Base-by-base conservation (phyloP, 106 monocot species). In the Phalaenopsis aphrodite region DNA sequence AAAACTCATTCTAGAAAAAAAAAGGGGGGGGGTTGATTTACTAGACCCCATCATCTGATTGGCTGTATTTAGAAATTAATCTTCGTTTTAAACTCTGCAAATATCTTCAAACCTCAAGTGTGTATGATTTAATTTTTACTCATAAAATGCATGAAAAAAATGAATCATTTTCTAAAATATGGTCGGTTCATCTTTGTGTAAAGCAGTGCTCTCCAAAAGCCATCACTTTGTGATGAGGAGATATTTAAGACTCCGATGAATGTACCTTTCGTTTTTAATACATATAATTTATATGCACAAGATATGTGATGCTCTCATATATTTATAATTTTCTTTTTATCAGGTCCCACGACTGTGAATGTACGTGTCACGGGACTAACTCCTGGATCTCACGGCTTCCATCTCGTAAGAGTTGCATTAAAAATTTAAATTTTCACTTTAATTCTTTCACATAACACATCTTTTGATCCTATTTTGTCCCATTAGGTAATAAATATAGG, bases 301-400 rank as follows among this genome's bases (percentile, higher is more conserved):
- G 42, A 45, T n/a, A 9, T 61, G 21, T 42, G 5, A 19, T 15
- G 8, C 64, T 71, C 0, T 74, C 0, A 68, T 72, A 1, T 56
- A 45, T 43, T 39, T 43, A 72, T 36, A 52, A 52, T 77, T 52
- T 41, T 45, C 61, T 83, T 79, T 30, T 24, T 45, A 58, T 23
- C 75, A 93, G 91, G 94, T 77, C 91, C 94, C 0, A 94, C 94
- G 17, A 91, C 91, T 11, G 91, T 94, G 47, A 89, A 88, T 6
- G 87, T 87, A 45, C 77, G 79, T 71, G 75, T 94, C n/a, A 83
- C 91, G 57, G 94, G 94, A 17, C 91, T 94, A 38, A 83, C 85
- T 17, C 89, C 94, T 41, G 94, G 94, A n/a, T 83, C 52, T 82
- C 94, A 91, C 61, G 94, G 91, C 1, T 91, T 94, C 83, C 94